Evolutionary conservation across 1,139 yeast genomes (phyloP).

Genomic region (Suhomyces guaymorum): DNA sequence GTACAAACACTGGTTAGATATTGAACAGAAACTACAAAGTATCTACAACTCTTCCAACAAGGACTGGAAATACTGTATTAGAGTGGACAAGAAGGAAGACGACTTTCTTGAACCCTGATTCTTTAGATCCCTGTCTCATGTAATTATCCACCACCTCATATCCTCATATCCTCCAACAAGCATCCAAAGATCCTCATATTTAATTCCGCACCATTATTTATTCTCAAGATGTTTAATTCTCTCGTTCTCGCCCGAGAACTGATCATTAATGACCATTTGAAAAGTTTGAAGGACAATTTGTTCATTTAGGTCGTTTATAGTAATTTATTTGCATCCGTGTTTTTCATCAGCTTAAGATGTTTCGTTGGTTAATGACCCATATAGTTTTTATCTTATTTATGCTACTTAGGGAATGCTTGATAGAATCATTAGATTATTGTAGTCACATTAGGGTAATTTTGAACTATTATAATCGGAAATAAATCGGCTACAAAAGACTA

Average conservation of each 20-base stretch:
- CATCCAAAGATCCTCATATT: slow-evolving; percentile 1
- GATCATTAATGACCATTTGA: background rate
- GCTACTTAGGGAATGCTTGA: slow-evolving; percentile 4
- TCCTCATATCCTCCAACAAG: too few relatives aligned
- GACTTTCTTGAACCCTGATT: slow-evolving; percentile 5
- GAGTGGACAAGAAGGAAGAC: slow-evolving; percentile 11
- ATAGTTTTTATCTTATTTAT: slow-evolving; percentile 2
- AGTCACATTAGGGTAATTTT: too few relatives aligned
- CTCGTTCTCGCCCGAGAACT: background rate
- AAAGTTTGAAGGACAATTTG: slow-evolving; percentile 2
- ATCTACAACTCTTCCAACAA: slow-evolving; percentile 40
- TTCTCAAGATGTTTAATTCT: slow-evolving; percentile 4
- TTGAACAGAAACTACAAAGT: slow-evolving; percentile 35
- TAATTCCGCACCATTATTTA: slow-evolving; percentile 1
- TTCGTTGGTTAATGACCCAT: slow-evolving; percentile 1
- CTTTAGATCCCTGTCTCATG: background rate
- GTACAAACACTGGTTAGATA: slow-evolving; percentile 45
- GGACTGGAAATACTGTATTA: slow-evolving; percentile 39
- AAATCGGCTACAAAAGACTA: too few relatives aligned
- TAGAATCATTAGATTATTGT: slow-evolving; percentile 6
- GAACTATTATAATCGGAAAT: too few relatives aligned
- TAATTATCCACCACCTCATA: background rate
- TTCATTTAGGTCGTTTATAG: background rate
- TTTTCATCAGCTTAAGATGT: slow-evolving; percentile 2
- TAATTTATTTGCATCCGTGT: slow-evolving; percentile 1